Percentiles rank a stretch among this genome's conserved stretches.
Conservation (phyloP, 345 rosid species). For the Dimocarpus longan region DNA sequence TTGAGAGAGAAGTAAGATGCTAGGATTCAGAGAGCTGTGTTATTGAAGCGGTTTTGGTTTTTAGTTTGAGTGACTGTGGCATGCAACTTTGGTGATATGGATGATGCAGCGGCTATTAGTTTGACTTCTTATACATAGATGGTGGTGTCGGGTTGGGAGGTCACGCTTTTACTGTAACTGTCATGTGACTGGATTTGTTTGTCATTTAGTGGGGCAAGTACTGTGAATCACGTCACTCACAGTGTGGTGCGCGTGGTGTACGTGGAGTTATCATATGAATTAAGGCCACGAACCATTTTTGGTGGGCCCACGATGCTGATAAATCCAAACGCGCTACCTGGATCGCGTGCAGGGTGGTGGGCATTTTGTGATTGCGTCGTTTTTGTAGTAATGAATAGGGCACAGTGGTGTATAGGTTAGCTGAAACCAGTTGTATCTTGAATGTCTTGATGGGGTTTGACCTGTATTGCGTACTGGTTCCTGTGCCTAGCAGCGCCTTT, state of each 20-base stretch:
- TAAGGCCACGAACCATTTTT: background rate
- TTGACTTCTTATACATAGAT: conserved; percentile 24
- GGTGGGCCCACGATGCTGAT: background rate
- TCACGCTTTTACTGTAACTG: conserved; percentile 19
- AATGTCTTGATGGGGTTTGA: conserved; percentile 9
- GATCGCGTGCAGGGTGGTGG: background rate
- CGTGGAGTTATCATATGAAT: background rate
- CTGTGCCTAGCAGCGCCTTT: background rate
- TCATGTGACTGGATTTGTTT: conserved; percentile 29
- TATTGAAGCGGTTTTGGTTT: background rate
- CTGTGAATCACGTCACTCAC: background rate
- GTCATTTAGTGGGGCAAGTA: conserved; percentile 6
- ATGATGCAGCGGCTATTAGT: background rate
- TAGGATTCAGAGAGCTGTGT: background rate
- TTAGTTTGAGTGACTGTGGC: conserved; percentile 8
- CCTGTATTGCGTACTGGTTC: background rate
- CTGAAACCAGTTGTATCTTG: background rate
- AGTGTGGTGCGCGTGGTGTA: background rate
- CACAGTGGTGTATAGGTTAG: background rate
- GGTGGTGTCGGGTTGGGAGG: conserved; percentile 19
- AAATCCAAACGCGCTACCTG: conserved; percentile 2
- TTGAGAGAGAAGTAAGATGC: background rate
- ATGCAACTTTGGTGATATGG: conserved; percentile 2
- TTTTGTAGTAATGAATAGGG: background rate
- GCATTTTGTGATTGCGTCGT: background rate